Percentiles rank a stretch among this genome's conserved stretches.
Conservation (phyloP, 2,329 filamentous ascomycete species). For the Colletotrichum sansevieriae region DNA sequence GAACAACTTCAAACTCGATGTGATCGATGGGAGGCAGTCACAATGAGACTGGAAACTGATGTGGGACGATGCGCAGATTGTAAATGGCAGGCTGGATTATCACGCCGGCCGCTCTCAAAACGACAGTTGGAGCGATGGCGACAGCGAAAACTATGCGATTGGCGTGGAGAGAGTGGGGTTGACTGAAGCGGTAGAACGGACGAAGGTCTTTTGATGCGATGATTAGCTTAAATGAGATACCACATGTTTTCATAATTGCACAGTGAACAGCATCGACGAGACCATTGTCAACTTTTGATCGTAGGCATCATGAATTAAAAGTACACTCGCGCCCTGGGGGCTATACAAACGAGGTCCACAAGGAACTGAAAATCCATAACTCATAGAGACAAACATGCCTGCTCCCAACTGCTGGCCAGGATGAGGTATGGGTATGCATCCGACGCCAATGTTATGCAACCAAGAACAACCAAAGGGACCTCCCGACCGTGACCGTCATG, state of each 20-base stretch:
- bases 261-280: background rate
- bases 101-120: no score
- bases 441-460: conserved; percentile 52
- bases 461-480: conserved; percentile 31
- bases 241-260: background rate
- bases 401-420: conserved; percentile 47
- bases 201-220: background rate
- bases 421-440: conserved; percentile 49
- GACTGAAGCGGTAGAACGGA: background rate
- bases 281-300: conserved; percentile 5
- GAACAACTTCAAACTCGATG: no score
- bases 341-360: conserved; percentile 33
- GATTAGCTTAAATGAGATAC: background rate
- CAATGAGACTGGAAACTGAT: no score
- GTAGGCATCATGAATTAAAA: conserved; percentile 37
- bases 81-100: no score
- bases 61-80: no score
- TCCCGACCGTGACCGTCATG: conserved; percentile 30
- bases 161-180: background rate
- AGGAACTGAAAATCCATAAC: conserved; percentile 37
- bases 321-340: conserved; percentile 28
- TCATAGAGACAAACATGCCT: conserved; percentile 49
- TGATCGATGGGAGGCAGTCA: background rate
- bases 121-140: background rate
- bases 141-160: background rate